Conservation (phyloP, 2,329 filamentous ascomycete genomes). For the Trichoderma lentiforme region DNA sequence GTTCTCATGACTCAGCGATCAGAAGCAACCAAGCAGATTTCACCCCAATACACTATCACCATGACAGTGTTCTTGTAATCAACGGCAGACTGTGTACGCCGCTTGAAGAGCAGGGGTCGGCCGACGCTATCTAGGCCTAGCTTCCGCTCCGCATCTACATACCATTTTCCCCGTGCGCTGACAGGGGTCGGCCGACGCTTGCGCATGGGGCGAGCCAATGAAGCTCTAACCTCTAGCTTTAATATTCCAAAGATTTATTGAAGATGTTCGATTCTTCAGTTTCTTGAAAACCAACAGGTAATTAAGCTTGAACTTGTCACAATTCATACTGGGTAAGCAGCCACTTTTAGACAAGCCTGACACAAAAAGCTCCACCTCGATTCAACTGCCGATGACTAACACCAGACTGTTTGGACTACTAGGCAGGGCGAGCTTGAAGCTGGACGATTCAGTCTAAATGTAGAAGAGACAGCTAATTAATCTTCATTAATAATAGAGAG, state of each 20-base stretch:
- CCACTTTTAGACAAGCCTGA: not conserved
- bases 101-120: not conserved
- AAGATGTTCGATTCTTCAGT: not conserved
- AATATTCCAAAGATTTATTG: not conserved
- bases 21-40: not conserved
- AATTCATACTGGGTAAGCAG: not conserved
- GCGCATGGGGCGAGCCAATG: not conserved
- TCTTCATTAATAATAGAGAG: not conserved
- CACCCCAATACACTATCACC: no score
- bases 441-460: not conserved
- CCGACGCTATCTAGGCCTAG: not conserved
- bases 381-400: not conserved
- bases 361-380: not conserved
- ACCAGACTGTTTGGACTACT: not conserved
- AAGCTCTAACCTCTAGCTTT: not conserved
- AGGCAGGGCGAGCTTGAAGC: not conserved
- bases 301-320: not conserved
- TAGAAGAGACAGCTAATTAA: not conserved
- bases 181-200: slow-evolving; percentile 8
- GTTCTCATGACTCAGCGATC: not conserved
- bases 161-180: not conserved
- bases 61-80: not conserved
- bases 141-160: not conserved
- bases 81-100: not conserved
- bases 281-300: not conserved